Base-by-base conservation (phyloP, 1,139 yeast species). In the Lodderomyces parapsilosis region DNA sequence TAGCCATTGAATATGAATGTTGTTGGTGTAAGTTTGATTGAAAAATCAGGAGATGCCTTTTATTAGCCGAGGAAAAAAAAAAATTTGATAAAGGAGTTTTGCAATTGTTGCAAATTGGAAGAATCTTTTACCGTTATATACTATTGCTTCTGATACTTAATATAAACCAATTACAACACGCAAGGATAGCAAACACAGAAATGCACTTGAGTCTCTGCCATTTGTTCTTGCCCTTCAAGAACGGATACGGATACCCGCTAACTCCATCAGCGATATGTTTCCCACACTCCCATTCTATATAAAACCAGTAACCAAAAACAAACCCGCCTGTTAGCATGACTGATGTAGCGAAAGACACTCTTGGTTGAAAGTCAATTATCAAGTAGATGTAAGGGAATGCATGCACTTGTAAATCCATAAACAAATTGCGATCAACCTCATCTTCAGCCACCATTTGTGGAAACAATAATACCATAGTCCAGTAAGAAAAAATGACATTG, bases 341-440 rank as follows among this genome's bases (percentile, higher is more conserved):
- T 18, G 31, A 43, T 41, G 41, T 49, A 27, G 15, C 34, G 2
- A 45, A 37, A 15, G 25, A 38, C 23, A 34, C 31, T 15, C 39
- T 36, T 19, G 3, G 11, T 14, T 20, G 25, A 10, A 40, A 42
- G 22, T 47, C 32, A 1, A 44, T 20, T 6, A 44, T 11, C 11
- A 47, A 33, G 34, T 49, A 49, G 2, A 49, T 8, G 38, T 56
- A 60, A 1, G 66, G 66, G 28, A 55, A 49, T 15, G 58, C 38
- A 43, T 61, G 66, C 19, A 59, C 56, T 42, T 53, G 48, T 35
- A 60, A 46, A 37, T 60, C 65, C 30, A 60, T 44, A 32, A 27
- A 14, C 36, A 48, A 40, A 6, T 52, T 43, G 6, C 57, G 51
- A 6, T 50, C 49, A 30, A 56, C 53, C 9, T 55, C 39, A 30